Evolutionary conservation across 345 rosid species (phyloP).

Genomic region (Carallia pectinifolia): DNA sequence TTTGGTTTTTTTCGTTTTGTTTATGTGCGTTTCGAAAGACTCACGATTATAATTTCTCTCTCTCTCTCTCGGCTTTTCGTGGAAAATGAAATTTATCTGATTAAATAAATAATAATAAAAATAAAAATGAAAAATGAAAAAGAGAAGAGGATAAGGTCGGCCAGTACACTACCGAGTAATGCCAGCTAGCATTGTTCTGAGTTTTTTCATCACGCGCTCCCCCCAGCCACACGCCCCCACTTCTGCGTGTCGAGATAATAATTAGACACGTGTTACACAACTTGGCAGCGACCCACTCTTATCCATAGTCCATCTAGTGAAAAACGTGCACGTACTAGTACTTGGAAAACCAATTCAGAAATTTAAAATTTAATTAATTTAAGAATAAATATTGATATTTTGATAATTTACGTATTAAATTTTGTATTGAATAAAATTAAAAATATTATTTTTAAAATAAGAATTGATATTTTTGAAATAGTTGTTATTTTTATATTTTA

Average conservation of each 20-base stretch:
- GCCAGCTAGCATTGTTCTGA: constrained; percentile 49
- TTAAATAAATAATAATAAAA: constrained; percentile 1
- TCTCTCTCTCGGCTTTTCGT: background rate
- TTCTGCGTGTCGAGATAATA: background rate
- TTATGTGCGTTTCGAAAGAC: constrained; percentile 28
- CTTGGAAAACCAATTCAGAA: no score
- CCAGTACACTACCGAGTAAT: constrained; percentile 42
- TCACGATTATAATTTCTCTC: constrained; percentile 9
- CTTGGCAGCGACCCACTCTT: no score
- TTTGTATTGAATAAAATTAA: no score
- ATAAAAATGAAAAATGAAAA: constrained; percentile 3
- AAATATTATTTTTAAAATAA: no score
- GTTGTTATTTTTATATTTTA: no score
- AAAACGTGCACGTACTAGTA: no score
- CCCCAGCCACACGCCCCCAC: background rate
- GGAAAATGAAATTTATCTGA: constrained; percentile 1
- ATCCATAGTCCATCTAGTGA: no score
- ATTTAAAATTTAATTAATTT: no score
- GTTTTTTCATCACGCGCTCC: background rate
- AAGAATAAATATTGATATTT: no score
- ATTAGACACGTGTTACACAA: no score
- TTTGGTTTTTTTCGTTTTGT: constrained; percentile 8
- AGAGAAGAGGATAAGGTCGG: constrained; percentile 68
- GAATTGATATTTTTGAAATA: no score
- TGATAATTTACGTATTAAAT: no score